A percentile compares a stretch with the other conserved stretches of the same genome.
Evolutionary conservation across 805 yeast species (phyloP).

Genomic region (Huiozyma sinensis): DNA sequence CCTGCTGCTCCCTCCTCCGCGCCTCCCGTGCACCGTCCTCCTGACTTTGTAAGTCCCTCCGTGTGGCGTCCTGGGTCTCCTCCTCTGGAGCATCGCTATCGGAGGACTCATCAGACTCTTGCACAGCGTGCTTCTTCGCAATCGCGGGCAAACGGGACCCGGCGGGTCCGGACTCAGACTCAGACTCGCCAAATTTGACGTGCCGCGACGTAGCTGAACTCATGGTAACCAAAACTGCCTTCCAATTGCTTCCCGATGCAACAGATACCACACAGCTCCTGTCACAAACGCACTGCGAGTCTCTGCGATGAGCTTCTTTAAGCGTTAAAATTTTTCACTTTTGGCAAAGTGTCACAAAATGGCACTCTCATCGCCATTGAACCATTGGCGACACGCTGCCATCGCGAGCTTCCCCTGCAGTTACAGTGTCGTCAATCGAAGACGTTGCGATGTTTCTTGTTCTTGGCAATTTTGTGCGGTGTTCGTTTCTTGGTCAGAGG

Average conservation of each 20-base stretch:
- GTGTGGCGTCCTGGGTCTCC: slow-evolving; percentile 28
- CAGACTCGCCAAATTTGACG: slow-evolving; percentile 20
- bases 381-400: too few relatives aligned
- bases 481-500: not conserved
- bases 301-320: too few relatives aligned
- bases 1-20: slow-evolving; percentile 15
- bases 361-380: not conserved
- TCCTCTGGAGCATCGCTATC: slow-evolving; percentile 44
- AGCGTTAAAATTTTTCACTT: not conserved
- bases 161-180: not conserved
- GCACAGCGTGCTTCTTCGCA: not conserved
- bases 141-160: not conserved
- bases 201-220: slow-evolving; percentile 6
- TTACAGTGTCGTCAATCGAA: not conserved
- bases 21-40: slow-evolving; percentile 21
- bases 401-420: too few relatives aligned
- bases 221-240: not conserved
- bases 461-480: not conserved
- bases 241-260: too few relatives aligned
- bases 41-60: slow-evolving; percentile 16
- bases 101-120: slow-evolving; percentile 9
- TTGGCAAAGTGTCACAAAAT: not conserved
- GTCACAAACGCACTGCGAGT: too few relatives aligned
- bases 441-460: not conserved
- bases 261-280: too few relatives aligned